phyloP scores from a whole-genome alignment of 2,329 filamentous ascomycete species.

The Leptographium procerum region DNA sequence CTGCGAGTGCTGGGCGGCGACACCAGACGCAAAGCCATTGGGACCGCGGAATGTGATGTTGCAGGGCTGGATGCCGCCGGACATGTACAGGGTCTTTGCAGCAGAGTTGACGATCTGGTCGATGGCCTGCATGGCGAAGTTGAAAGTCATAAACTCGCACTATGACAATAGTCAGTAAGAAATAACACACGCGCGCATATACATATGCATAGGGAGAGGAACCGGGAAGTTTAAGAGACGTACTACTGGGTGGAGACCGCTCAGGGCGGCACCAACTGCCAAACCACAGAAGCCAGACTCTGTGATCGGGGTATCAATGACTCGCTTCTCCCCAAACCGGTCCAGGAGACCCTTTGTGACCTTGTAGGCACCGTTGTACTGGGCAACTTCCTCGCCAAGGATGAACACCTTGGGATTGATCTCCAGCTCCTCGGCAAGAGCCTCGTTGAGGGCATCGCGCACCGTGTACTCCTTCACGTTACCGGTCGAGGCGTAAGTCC shows the following conservation, averaged over 20 bases:
- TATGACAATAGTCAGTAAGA: conserved; percentile 21
- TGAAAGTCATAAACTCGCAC: conserved; percentile 99
- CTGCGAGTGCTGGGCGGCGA: conserved; percentile 96
- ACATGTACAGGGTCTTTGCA: conserved; percentile 99
- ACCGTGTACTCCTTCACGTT: conserved; percentile 90
- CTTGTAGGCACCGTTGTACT: conserved; percentile 99
- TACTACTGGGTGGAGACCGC: conserved; percentile 87
- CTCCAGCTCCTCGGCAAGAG: conserved; percentile 94
- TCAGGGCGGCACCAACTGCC: conserved; percentile 86
- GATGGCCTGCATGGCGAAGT: conserved; percentile 99
- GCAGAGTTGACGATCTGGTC: conserved; percentile 99
- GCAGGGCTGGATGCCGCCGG: conserved; percentile 96
- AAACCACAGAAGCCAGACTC: conserved; percentile 93
- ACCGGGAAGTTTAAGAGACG: conserved; percentile 31
- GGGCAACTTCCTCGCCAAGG: conserved; percentile 94
- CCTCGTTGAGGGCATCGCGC: conserved; percentile 94
- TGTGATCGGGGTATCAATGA: conserved; percentile 97
- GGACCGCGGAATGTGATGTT: conserved; percentile 99
- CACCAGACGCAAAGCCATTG: conserved; percentile 94
- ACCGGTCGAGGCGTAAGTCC: conserved; percentile 42
- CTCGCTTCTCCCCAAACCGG: conserved; percentile 91
- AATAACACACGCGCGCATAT: not conserved
- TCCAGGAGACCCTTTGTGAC: conserved; percentile 96
- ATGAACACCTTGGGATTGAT: conserved; percentile 89
- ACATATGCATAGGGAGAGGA: not conserved